Evolutionary conservation across 2,329 filamentous ascomycete genomes (phyloP), one percentile per base, ranked within the genome.

Genomic region (Xylariaceae sp.): DNA sequence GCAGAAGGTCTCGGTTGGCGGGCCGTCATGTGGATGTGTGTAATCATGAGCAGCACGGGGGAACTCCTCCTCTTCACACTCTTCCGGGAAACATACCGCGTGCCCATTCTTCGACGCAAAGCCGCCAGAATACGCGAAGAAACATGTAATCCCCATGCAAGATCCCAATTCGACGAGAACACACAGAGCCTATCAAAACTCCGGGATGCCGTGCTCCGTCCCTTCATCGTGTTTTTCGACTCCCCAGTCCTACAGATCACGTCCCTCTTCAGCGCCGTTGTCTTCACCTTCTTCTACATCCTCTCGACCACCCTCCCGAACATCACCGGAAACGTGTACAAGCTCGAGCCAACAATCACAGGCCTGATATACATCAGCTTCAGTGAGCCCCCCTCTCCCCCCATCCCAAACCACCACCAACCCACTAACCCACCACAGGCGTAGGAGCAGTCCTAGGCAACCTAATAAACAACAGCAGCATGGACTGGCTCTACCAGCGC

Each of bases 61-160:
- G 80, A 82, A 63, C 31, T 80, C 0, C 45, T 75, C 4, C 80
- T 84, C 55, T 63, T 84, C 7, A 68, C 69, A 0, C 75, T 69
- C 60, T 82, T 81, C 60, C 68, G 74, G 6, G 84, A 87, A 69
- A 87, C 84, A 12, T 87, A 86, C 66, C 79, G 77, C 60, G 73
- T 82, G 39, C 69, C 74, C 1, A 82, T 86, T 42, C 66, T 86
- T 40, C 66, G 73, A 41, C 70, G 71, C 3, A 68, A 74, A 47
- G 77, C 69, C 6, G 64, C 63, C 17, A 62, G 61, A 41, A 53
- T 69, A 51, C 63, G 66, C 11, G 41, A 33, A 5, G 69, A 69
- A 45, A 68, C 66, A 2, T 68, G 66, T 1, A 68, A 68, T 43
- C 33, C 50, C 12, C 41, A 58, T 12, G 56, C 71, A 31, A 63